Evolutionary conservation across 768 basidiomycete genomes (phyloP).

Genomic region (Boletus fagicola): DNA sequence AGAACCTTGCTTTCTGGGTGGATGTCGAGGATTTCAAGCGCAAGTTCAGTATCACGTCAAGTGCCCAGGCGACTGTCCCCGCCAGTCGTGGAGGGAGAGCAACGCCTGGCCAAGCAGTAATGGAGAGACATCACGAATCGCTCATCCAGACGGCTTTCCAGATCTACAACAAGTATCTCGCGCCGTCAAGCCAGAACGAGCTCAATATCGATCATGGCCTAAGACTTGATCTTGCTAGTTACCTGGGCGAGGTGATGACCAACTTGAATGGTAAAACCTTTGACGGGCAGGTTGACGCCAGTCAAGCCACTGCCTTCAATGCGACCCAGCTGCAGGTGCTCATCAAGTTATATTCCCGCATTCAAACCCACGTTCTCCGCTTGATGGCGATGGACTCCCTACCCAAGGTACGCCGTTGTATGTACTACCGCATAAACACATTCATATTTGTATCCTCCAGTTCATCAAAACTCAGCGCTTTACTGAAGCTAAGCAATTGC

Average conservation of each 20-base stretch:
- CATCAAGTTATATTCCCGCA: slow-evolving; percentile 91
- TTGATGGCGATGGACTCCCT: slow-evolving; percentile 98
- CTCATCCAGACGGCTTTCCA: slow-evolving; percentile 92
- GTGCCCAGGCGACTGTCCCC: slow-evolving; percentile 64
- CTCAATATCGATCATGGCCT: slow-evolving; percentile 98
- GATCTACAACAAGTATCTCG: slow-evolving; percentile 93
- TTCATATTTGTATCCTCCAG: slow-evolving; percentile 37
- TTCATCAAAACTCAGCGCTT: slow-evolving; percentile 88
- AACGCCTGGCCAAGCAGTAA: slow-evolving; percentile 79
- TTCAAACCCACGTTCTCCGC: slow-evolving; percentile 95
- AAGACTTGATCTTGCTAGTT: slow-evolving; percentile 90
- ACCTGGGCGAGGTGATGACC: slow-evolving; percentile 87
- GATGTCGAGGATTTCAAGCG: slow-evolving; percentile 97
- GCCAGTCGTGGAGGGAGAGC: slow-evolving; percentile 39
- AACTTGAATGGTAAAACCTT: slow-evolving; percentile 72
- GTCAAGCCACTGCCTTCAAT: slow-evolving; percentile 80
- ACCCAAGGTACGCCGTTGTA: slow-evolving; percentile 67
- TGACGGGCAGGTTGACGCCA: slow-evolving; percentile 78
- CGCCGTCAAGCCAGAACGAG: slow-evolving; percentile 92
- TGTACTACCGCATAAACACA: slow-evolving; percentile 7
- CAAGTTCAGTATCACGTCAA: slow-evolving; percentile 94
- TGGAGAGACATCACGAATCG: slow-evolving; percentile 96
- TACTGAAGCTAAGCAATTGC: slow-evolving; percentile 74
- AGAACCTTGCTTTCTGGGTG: slow-evolving; percentile 96
- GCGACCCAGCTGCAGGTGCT: slow-evolving; percentile 95